A percentile compares a stretch with the other conserved stretches of the same genome.
Conservation (phyloP, 805 yeast genomes). For the Jamesozyma piceae region DNA sequence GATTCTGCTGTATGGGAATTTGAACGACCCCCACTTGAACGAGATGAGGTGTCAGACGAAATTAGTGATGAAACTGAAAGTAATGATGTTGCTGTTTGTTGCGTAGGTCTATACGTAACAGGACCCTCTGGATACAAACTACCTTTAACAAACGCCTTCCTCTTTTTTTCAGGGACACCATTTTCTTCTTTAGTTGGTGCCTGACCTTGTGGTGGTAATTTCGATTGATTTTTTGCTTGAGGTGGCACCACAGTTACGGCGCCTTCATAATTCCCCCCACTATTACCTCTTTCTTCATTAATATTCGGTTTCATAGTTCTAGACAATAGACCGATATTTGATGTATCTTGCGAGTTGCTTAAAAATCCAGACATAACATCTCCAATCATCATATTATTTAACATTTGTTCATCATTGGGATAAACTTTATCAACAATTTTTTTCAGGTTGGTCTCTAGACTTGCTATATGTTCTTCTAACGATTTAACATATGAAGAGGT, state of each 20-base stretch:
- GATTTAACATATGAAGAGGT: constrained; percentile 41
- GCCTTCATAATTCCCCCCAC: not conserved
- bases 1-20: not conserved
- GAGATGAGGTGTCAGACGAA: constrained; percentile 7
- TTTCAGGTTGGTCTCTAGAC: constrained; percentile 22
- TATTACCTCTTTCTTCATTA: not conserved
- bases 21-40: not conserved
- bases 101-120: constrained; percentile 16
- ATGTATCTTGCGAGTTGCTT: not conserved
- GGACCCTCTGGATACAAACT: constrained; percentile 30
- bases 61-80: constrained; percentile 10
- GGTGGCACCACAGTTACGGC: not conserved
- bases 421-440: constrained; percentile 16
- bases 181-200: not conserved
- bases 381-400: constrained; percentile 15
- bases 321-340: not conserved
- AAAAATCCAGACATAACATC: constrained; percentile 12
- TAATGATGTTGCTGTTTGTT: constrained; percentile 4
- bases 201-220: not conserved
- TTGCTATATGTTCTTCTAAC: constrained; percentile 30
- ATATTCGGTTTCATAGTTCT: not conserved
- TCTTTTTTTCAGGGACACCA: constrained; percentile 8
- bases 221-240: not conserved
- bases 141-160: constrained; percentile 22
- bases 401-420: constrained; percentile 14